Evolutionary conservation across 2,329 filamentous ascomycete genomes (phyloP).

Genomic region (Cyphellophora attinorum): DNA sequence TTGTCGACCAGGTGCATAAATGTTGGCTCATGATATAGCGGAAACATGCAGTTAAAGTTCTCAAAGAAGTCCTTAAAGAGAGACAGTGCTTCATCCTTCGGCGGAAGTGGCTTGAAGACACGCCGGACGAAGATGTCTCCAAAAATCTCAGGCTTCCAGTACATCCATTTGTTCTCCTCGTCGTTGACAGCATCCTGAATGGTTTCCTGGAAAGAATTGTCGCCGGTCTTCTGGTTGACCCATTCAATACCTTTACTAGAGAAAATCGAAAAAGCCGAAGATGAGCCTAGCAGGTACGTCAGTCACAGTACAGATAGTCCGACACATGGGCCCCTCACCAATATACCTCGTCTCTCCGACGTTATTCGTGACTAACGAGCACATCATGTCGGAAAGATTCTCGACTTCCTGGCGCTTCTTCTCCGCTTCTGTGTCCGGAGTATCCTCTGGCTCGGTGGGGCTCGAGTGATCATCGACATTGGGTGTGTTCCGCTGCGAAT

Average conservation of each 20-base stretch:
- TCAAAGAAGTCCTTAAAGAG: conserved; percentile 91
- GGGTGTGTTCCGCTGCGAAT: conserved; percentile 7
- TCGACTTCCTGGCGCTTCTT: conserved; percentile 57
- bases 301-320: conserved; percentile 30
- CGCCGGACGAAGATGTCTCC: conserved; percentile 79
- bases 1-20: conserved; percentile 96
- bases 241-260: conserved; percentile 96
- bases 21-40: conserved; percentile 91
- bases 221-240: conserved; percentile 97
- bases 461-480: conserved; percentile 15
- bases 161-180: conserved; percentile 87
- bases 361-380: conserved; percentile 89
- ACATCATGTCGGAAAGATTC: conserved; percentile 95
- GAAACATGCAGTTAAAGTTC: conserved; percentile 99
- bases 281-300: conserved; percentile 55
- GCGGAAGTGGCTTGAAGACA: conserved; percentile 72
- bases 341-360: conserved; percentile 93
- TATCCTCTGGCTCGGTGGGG: conserved; percentile 22
- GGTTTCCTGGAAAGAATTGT: conserved; percentile 88
- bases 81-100: conserved; percentile 78
- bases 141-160: conserved; percentile 98
- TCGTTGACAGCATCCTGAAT: conserved; percentile 67
- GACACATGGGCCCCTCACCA: conserved; percentile 44
- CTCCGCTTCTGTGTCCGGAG: conserved; percentile 12
- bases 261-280: conserved; percentile 97